These are phyloP conservation scores for Xylariomycetidae sp. DNA, from an alignment of 2,329 filamentous ascomycete species.

Conservation along the genomic window DNA sequence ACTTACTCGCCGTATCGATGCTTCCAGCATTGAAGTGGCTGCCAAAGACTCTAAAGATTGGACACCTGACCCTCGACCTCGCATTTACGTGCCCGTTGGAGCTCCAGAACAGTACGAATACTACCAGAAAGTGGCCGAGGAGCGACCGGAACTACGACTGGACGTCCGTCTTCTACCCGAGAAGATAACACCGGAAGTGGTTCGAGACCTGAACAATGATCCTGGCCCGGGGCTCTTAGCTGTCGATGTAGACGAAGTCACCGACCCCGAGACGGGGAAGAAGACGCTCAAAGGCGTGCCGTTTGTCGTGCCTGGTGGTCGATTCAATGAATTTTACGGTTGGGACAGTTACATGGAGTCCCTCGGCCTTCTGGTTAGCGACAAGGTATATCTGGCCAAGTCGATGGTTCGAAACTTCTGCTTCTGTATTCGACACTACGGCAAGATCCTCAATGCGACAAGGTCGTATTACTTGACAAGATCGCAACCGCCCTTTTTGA, in stretches of 20 bases:
- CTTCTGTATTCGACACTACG: conserved; percentile 97
- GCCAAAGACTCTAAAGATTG: conserved; percentile 92
- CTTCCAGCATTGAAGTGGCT: conserved; percentile 77
- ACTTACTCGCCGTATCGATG: conserved; percentile 84
- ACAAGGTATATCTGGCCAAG: conserved; percentile 81
- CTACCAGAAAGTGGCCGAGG: conserved; percentile 72
- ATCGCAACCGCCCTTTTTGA: conserved; percentile 93
- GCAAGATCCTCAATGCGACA: conserved; percentile 96
- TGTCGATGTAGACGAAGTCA: conserved; percentile 75
- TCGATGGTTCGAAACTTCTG: conserved; percentile 95
- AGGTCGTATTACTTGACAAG: conserved; percentile 91
- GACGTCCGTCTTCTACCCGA: conserved; percentile 78
- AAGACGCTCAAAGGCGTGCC: conserved; percentile 72
- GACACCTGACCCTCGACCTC: conserved; percentile 80
- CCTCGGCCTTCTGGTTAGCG: conserved; percentile 78
- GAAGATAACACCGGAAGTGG: conserved; percentile 72
- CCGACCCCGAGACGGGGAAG: conserved; percentile 61
- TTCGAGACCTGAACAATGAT: conserved; percentile 77
- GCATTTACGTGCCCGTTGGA: conserved; percentile 83
- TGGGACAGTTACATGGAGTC: conserved; percentile 99
- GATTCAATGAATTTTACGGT: conserved; percentile 97
- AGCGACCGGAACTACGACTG: conserved; percentile 75
- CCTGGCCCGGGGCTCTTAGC: conserved; percentile 89
- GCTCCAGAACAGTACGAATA: conserved; percentile 86
- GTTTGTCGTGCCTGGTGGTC: conserved; percentile 93